Conservation (phyloP, 805 yeast species). For the Metahyphopichia silvanorum region DNA sequence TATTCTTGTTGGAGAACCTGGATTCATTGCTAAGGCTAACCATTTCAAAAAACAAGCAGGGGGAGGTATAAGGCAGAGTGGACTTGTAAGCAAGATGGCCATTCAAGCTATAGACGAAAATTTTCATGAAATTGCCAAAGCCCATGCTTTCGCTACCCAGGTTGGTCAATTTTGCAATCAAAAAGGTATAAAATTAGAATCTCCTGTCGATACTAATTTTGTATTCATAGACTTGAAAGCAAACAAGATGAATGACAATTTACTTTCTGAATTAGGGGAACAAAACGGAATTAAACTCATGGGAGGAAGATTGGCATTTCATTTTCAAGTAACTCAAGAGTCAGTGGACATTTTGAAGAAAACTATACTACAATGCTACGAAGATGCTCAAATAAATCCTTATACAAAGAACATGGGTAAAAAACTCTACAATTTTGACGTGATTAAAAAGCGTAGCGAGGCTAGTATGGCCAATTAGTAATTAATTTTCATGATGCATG, state of each 20-base stretch:
- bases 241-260: slow-evolving; percentile 54
- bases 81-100: slow-evolving; percentile 80
- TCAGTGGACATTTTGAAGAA: slow-evolving; percentile 33
- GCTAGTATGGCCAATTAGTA: too few species aligned
- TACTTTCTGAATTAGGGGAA: slow-evolving; percentile 50
- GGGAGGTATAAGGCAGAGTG: slow-evolving; percentile 90
- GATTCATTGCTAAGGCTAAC: slow-evolving; percentile 64
- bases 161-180: slow-evolving; percentile 51
- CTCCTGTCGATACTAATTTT: slow-evolving; percentile 84
- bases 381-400: slow-evolving; percentile 54
- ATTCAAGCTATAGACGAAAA: slow-evolving; percentile 71
- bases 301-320: slow-evolving; percentile 81
- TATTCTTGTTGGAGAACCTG: slow-evolving; percentile 65
- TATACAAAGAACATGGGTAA: slow-evolving; percentile 12
- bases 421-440: slow-evolving; percentile 2
- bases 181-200: slow-evolving; percentile 55
- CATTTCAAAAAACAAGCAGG: slow-evolving; percentile 91
- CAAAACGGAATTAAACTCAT: slow-evolving; percentile 60
- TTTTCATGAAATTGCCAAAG: slow-evolving; percentile 50
- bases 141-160: slow-evolving; percentile 52
- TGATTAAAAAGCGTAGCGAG: too few species aligned
- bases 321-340: slow-evolving; percentile 42
- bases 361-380: slow-evolving; percentile 57
- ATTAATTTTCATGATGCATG: too few species aligned
- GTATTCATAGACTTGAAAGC: slow-evolving; percentile 64